Evolutionary conservation across 768 basidiomycete species (phyloP).

Genomic region (Nidularia pulvinata): DNA sequence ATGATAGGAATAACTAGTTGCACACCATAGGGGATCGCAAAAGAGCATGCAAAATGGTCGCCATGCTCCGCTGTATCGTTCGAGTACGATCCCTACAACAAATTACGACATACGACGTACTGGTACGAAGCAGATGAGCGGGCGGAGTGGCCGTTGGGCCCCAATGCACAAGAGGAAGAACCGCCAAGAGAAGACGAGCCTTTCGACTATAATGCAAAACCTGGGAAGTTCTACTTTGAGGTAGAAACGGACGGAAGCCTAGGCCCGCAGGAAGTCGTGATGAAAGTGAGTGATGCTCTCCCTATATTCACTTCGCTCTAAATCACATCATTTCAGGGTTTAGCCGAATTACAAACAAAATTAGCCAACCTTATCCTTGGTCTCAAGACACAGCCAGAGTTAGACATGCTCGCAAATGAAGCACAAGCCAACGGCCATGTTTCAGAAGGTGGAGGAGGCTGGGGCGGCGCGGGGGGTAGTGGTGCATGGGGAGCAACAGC

Average conservation of each 20-base stretch:
- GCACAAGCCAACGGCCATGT: constrained; percentile 31
- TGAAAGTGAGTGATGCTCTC: constrained; percentile 53
- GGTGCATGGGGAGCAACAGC: constrained; percentile 19
- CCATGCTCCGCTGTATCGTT: constrained; percentile 94
- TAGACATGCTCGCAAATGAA: constrained; percentile 46
- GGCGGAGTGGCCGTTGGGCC: constrained; percentile 89
- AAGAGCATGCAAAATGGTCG: constrained; percentile 99
- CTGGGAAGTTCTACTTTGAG: constrained; percentile 91
- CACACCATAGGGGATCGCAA: constrained; percentile 81
- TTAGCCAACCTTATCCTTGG: constrained; percentile 79
- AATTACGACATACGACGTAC: constrained; percentile 91
- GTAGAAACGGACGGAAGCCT: constrained; percentile 95
- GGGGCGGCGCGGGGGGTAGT: constrained; percentile 21
- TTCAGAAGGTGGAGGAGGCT: constrained; percentile 16
- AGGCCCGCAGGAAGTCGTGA: constrained; percentile 85
- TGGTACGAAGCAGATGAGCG: constrained; percentile 89
- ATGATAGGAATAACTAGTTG: background rate
- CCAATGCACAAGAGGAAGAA: constrained; percentile 86
- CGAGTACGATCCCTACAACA: constrained; percentile 99
- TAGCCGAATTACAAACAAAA: constrained; percentile 79
- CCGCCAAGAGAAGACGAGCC: constrained; percentile 74
- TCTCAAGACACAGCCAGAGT: constrained; percentile 62
- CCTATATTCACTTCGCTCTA: constrained; percentile 1
- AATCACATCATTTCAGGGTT: constrained; percentile 44
- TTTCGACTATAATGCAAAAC: constrained; percentile 89